Conservation (phyloP, 495 filamentous ascomycete species). For the Aspergillus steynii region DNA sequence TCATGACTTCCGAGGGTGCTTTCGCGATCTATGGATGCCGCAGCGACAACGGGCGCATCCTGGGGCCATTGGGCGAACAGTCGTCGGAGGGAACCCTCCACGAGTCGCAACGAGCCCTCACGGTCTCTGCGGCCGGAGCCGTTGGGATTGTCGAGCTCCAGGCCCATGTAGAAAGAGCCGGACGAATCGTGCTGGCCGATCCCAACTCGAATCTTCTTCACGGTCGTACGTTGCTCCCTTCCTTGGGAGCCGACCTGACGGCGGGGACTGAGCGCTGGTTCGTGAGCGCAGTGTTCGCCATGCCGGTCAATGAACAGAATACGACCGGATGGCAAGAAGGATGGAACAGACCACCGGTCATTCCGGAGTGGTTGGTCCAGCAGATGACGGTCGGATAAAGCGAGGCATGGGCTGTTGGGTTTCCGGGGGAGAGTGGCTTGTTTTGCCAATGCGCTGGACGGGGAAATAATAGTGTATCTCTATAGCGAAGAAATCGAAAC, state of each 20-base stretch:
- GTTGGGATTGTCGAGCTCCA: slow-evolving; percentile 68
- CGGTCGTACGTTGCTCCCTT: slow-evolving; percentile 68
- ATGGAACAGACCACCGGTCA: slow-evolving; percentile 53
- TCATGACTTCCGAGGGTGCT: slow-evolving; percentile 68
- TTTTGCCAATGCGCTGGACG: not conserved
- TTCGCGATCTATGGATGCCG: slow-evolving; percentile 70
- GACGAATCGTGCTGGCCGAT: slow-evolving; percentile 68
- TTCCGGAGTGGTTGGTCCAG: slow-evolving; percentile 53
- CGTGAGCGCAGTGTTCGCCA: slow-evolving; percentile 51
- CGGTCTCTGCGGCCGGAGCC: slow-evolving; percentile 63
- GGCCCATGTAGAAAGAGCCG: slow-evolving; percentile 40
- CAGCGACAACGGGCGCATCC: slow-evolving; percentile 56
- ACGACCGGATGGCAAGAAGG: slow-evolving; percentile 29
- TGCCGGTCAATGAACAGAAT: slow-evolving; percentile 30
- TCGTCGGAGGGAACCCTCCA: slow-evolving; percentile 57
- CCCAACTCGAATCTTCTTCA: slow-evolving; percentile 76
- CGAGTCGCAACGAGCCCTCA: slow-evolving; percentile 55
- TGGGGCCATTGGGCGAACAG: slow-evolving; percentile 50
- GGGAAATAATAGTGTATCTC: not conserved
- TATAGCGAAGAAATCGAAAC: not conserved
- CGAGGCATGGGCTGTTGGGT: not conserved
- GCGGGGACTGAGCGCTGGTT: slow-evolving; percentile 45
- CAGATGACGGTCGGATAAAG: slow-evolving; percentile 38
- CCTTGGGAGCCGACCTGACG: slow-evolving; percentile 44
- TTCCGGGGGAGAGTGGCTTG: not conserved